These are phyloP conservation scores for Quercus variabilis DNA, from an alignment of 306 rosid genomes.

Conservation along the genomic window DNA sequence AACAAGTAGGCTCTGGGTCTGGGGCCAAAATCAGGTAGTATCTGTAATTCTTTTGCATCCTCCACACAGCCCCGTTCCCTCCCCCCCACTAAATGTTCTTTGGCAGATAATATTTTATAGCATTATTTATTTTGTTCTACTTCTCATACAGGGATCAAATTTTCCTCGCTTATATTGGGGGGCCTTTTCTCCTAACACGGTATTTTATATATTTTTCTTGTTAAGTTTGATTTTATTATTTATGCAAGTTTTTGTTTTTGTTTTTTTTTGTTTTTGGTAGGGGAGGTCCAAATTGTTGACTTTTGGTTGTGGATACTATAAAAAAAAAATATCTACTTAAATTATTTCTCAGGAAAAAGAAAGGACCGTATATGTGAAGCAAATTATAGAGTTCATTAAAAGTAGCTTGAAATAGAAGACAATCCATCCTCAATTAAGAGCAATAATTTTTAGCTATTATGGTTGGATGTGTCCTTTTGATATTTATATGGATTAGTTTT, in stretches of 20 bases:
- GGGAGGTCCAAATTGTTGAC: not conserved
- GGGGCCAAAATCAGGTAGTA: constrained; percentile 94
- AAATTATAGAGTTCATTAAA: not conserved
- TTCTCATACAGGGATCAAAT: constrained; percentile 70
- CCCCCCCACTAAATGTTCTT: not conserved
- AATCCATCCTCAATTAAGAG: not conserved
- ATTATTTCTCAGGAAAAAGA: too few relatives aligned
- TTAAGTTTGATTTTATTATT: not conserved
- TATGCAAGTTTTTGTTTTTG: not conserved
- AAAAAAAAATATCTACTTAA: not conserved
- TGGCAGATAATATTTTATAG: constrained; percentile 1
- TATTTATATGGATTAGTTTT: constrained; percentile 14
- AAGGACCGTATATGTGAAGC: not conserved
- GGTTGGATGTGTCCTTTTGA: not conserved
- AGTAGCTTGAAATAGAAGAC: not conserved
- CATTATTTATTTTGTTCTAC: not conserved
- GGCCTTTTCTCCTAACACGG: constrained; percentile 70
- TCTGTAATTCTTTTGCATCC: constrained; percentile 1
- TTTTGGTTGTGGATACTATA: not conserved
- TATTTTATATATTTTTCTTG: constrained; percentile 30
- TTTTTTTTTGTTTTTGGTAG: too few relatives aligned
- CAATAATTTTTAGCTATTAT: not conserved
- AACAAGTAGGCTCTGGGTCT: constrained; percentile 79
- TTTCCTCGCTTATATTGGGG: constrained; percentile 89
- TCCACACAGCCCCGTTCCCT: too few relatives aligned